phyloP scores from a whole-genome alignment of 2,329 filamentous ascomycete genomes.

The Calonectria ilicicola region DNA sequence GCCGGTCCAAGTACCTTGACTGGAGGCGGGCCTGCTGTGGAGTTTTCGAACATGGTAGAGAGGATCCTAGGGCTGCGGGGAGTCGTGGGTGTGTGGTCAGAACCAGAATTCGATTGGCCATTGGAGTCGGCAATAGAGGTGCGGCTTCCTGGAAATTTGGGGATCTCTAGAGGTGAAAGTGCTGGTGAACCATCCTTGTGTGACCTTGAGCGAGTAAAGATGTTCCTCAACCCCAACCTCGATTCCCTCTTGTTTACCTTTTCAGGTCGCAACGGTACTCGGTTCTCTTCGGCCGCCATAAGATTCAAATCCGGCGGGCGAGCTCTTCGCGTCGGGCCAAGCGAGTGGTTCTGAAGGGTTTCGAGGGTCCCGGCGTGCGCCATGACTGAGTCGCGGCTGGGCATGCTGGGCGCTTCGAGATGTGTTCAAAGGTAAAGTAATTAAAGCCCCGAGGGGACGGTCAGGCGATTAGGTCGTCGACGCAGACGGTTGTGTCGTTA shows the following conservation, averaged over 20 bases:
- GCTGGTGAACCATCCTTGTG: slow-evolving; percentile 49
- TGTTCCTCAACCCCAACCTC: slow-evolving; percentile 61
- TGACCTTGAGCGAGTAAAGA: slow-evolving; percentile 62
- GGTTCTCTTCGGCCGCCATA: slow-evolving; percentile 46
- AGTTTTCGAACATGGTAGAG: slow-evolving; percentile 39
- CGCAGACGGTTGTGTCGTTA: slow-evolving; percentile 21
- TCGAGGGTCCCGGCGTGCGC: slow-evolving; percentile 38
- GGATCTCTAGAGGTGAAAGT: slow-evolving; percentile 44
- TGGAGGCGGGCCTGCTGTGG: slow-evolving; percentile 27
- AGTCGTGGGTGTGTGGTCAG: slow-evolving; percentile 49
- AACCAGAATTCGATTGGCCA: slow-evolving; percentile 49
- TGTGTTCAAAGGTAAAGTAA: background rate
- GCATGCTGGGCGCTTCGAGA: slow-evolving; percentile 26
- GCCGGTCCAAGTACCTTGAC: slow-evolving; percentile 30
- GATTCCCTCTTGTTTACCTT: slow-evolving; percentile 63
- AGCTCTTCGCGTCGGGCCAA: slow-evolving; percentile 34
- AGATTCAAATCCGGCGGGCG: slow-evolving; percentile 41
- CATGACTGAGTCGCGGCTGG: slow-evolving; percentile 43
- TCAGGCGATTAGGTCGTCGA: slow-evolving; percentile 25
- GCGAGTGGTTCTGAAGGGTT: slow-evolving; percentile 39
- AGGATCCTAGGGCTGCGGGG: slow-evolving; percentile 39
- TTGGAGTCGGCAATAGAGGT: slow-evolving; percentile 60
- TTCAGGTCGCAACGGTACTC: slow-evolving; percentile 56
- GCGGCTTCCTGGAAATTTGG: slow-evolving; percentile 55
- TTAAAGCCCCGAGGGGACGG: slow-evolving; percentile 20